Evolutionary conservation across 768 basidiomycete genomes (phyloP), one percentile per base, ranked within the genome.

Genomic region (Tulasnella sp.): DNA sequence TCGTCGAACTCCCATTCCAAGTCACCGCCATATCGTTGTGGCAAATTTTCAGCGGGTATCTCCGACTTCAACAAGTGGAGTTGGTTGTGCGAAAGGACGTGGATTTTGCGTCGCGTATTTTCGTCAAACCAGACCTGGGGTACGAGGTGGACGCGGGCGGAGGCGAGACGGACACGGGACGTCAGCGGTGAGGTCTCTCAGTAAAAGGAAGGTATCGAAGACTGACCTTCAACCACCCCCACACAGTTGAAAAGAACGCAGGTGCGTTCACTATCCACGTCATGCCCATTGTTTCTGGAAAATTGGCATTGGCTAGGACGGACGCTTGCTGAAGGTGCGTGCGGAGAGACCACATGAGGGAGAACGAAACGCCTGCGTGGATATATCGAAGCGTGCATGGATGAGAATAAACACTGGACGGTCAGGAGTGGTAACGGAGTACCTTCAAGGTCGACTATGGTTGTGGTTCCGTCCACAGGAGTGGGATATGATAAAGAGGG

Each of bases 171-270:
- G 51, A 23, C 46, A 15, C 15, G 16, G 46, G 6, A 10, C 5
- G 80, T 42, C 80, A 72, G 3, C 61, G 39, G 70, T 75, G 77
- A 77, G 40, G 35, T 35, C 44, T 44, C 42, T 44, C 16, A 44
- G 16, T 44, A 44, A 44, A 35, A 35, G 35, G 35, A 35, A 35
- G 16, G 46, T 1, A 1, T 1, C 46, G 6, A 48, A 51, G 51
- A 7, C 51, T 7, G 23, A 90, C 91, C 86, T 92, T 93, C 82
- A 95, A 87, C 93, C 93, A 95, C 42, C 87, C 87, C 93, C 93
- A 95, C 13, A 95, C 86, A 1, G 91, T 92, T 3, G 91, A 89
- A 83, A 95, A 95, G 86, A 94, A 95, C 0, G 89, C 86, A 0
- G 94, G 94, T 0, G 93, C 90, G 80, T 95, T 94, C 75, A 95